Evolutionary conservation across 2,329 filamentous ascomycete species (phyloP), one percentile per base, ranked within the genome.

Genomic region (Sporothrix dimorphospora): DNA sequence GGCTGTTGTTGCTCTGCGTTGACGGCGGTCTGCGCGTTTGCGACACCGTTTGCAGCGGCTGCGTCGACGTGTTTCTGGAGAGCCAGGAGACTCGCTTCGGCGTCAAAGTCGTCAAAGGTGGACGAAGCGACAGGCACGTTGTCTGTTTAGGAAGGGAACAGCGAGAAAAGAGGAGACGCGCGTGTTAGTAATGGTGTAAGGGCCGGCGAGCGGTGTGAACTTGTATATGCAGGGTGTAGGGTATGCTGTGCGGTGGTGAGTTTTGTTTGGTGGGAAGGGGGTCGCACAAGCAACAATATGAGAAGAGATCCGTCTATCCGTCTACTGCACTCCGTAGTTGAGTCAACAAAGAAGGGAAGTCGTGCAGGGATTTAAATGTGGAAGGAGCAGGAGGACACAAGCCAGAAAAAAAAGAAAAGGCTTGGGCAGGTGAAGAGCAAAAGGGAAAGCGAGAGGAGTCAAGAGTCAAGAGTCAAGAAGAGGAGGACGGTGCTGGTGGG

Each of bases 51-150:
- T 30, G 68, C 68, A 21, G 65, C 45, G 65, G 49, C 71, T 7
- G 68, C 66, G 71, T 70, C 71, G 45, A 74, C 73, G 72, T 74
- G 74, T 12, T 74, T 70, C 40, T 73, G 72, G 30, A 74, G 34
- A 30, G 72, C 70, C 66, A 71, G 38, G 12, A 75, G 45, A 38
- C 57, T 71, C 65, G 73, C 72, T 49, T 74, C 72, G 45, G 69
- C 65, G 57, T 68, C 69, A 42, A 73, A 66, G 3, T 71, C 71
- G 42, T 63, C 53, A 3, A 66, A 19, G 14, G 59, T 40, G 14
- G 66, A 30, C 38, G 70, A n/a, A 4, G 51, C 12, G 40, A 16
- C 8, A 6, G 55, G 69, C n/a, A 21, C 24, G 38, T 45, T 51
- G 6, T 59, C 49, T 14, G 45, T 49, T 19, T 11, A 66, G 19